phyloP scores from a whole-genome alignment of 108 stramenopile genomes.

The Skeletonema menzelii region DNA sequence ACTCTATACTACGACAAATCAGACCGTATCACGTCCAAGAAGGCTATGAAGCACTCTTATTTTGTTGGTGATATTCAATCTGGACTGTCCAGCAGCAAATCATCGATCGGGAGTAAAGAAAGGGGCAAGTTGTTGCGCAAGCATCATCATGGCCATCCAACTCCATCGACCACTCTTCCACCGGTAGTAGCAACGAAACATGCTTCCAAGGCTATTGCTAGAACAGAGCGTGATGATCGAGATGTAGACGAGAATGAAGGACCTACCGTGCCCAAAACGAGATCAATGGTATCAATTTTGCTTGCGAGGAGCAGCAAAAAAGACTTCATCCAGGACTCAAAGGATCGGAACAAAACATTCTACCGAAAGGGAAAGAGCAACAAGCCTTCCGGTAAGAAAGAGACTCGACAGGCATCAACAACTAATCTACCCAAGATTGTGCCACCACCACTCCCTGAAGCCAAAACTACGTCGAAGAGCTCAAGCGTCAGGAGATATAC shows the following conservation, averaged over 20 bases:
- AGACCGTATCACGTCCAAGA: constrained; percentile 71
- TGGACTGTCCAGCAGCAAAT: constrained; percentile 12
- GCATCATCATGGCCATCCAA: constrained; percentile 1
- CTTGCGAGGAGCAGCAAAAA: constrained; percentile 32
- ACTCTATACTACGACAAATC: constrained; percentile 70
- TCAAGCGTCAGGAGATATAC: constrained; percentile 6
- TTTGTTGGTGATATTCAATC: constrained; percentile 54
- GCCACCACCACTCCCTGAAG: background rate
- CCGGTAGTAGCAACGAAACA: constrained; percentile 10
- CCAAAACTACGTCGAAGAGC: constrained; percentile 1
- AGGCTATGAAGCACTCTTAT: constrained; percentile 76
- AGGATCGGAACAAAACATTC: constrained; percentile 27
- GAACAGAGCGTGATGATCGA: background rate
- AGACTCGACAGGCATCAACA: background rate
- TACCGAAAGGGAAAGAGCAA: constrained; percentile 16
- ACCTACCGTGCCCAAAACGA: constrained; percentile 6
- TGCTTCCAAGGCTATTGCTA: background rate
- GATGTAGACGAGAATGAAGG: constrained; percentile 1
- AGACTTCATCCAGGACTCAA: constrained; percentile 20
- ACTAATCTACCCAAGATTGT: background rate
- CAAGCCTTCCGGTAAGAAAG: background rate
- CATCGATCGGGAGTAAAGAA: constrained; percentile 8
- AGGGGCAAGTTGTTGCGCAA: background rate
- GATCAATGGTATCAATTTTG: constrained; percentile 48
- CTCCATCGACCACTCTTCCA: constrained; percentile 14